Percentiles rank a stretch among this genome's conserved stretches.
Evolutionary conservation across 768 basidiomycete species (phyloP).

Genomic region (Suillus spraguei): DNA sequence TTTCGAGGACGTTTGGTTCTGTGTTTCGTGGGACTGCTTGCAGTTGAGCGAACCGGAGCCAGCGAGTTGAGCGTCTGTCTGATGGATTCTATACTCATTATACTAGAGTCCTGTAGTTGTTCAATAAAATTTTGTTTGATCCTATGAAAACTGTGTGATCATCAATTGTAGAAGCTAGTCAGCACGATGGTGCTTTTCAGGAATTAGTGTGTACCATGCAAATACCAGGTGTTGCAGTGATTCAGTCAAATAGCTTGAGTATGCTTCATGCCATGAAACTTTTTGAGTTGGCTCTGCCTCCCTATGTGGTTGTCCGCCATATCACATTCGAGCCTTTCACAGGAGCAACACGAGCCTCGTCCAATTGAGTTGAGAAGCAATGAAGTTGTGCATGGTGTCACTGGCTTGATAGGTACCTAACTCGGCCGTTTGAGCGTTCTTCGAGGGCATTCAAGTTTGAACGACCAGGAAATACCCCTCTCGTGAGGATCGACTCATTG

Average conservation of each 20-base stretch:
- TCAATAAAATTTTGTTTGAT: not conserved
- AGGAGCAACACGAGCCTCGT: slow-evolving; percentile 40
- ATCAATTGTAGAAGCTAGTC: too few species aligned
- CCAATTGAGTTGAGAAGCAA: slow-evolving; percentile 75
- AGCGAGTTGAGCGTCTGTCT: slow-evolving; percentile 65
- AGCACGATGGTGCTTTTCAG: too few species aligned
- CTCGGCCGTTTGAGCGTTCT: not conserved
- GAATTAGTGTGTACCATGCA: not conserved
- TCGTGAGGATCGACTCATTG: slow-evolving; percentile 88
- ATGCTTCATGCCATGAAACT: slow-evolving; percentile 17
- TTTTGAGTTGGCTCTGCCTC: slow-evolving; percentile 18
- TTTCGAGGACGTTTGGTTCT: slow-evolving; percentile 69
- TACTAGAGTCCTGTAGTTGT: not conserved
- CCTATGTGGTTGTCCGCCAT: slow-evolving; percentile 33
- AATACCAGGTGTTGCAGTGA: not conserved
- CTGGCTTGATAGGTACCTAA: slow-evolving; percentile 78
- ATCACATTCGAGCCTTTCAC: slow-evolving; percentile 43
- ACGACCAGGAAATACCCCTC: slow-evolving; percentile 86
- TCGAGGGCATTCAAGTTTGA: not conserved
- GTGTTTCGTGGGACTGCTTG: slow-evolving; percentile 30
- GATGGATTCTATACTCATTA: slow-evolving; percentile 44
- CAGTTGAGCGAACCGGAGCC: slow-evolving; percentile 34
- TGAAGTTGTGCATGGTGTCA: slow-evolving; percentile 79
- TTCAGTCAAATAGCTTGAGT: not conserved
- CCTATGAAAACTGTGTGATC: not conserved